Conservation (phyloP, 495 filamentous ascomycete genomes). For the Podospora pseudopauciseta region DNA sequence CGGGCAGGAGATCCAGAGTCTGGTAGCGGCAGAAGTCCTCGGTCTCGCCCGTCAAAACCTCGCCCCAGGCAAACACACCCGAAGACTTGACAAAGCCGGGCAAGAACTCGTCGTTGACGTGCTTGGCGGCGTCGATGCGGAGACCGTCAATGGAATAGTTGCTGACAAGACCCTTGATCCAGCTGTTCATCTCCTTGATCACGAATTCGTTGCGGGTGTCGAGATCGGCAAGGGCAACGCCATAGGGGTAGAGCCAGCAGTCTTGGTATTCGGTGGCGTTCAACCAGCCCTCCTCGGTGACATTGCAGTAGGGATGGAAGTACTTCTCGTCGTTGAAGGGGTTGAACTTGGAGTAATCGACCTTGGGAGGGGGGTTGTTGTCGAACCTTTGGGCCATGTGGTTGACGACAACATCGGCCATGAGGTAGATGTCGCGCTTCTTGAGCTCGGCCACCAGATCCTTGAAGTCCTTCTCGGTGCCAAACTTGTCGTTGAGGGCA, state of each 20-base stretch:
- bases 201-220: conserved; percentile 58
- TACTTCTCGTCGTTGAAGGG: conserved; percentile 65
- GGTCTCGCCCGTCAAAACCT: conserved; percentile 45
- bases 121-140: conserved; percentile 69
- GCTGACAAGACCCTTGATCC: conserved; percentile 61
- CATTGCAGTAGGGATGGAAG: conserved; percentile 66
- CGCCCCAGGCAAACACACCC: conserved; percentile 69
- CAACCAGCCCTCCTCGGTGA: conserved; percentile 52
- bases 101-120: conserved; percentile 71
- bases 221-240: conserved; percentile 64
- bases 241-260: conserved; percentile 62
- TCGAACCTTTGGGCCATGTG: conserved; percentile 60
- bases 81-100: conserved; percentile 57
- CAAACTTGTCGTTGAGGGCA: conserved; percentile 60
- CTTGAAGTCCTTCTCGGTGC: conserved; percentile 61
- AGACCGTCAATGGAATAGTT: conserved; percentile 79
- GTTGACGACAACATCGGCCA: conserved; percentile 79
- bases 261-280: conserved; percentile 43
- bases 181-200: conserved; percentile 53
- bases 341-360: conserved; percentile 62
- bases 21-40: conserved; percentile 34
- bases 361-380: conserved; percentile 44
- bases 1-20: conserved; percentile 49
- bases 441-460: conserved; percentile 59
- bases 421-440: conserved; percentile 63